A percentile compares a stretch with the other conserved stretches of the same genome.
Evolutionary conservation across 768 basidiomycete genomes (phyloP).

Genomic region (Tubosaeta sp.): DNA sequence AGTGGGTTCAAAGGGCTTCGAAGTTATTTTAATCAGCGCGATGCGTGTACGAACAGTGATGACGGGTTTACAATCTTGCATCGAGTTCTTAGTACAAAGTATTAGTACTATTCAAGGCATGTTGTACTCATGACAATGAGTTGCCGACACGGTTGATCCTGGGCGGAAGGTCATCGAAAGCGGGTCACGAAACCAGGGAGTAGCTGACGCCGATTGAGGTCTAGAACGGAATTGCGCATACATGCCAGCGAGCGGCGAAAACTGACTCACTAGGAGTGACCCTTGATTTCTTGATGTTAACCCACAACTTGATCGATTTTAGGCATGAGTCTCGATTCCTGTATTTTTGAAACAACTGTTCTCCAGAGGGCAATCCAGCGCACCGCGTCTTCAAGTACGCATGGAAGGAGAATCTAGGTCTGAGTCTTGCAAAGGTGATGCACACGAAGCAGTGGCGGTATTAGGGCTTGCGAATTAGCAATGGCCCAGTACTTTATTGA

Average conservation of each 20-base stretch:
- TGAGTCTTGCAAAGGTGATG: background rate
- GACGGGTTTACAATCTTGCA: background rate
- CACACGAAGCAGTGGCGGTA: background rate
- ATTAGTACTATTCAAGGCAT: background rate
- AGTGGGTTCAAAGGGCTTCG: background rate
- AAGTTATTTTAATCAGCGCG: background rate
- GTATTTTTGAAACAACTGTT: background rate
- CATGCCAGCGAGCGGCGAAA: background rate
- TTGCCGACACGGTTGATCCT: background rate
- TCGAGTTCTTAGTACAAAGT: background rate
- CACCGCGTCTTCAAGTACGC: background rate
- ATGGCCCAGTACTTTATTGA: background rate
- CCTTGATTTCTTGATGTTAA: slow-evolving; percentile 4
- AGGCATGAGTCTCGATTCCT: slow-evolving; percentile 1
- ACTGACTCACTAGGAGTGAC: slow-evolving; percentile 4
- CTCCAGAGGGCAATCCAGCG: background rate
- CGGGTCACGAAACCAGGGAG: background rate
- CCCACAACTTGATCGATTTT: slow-evolving; percentile 10
- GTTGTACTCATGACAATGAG: slow-evolving; percentile 5
- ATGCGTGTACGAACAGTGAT: slow-evolving; percentile 18
- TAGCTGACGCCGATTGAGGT: background rate
- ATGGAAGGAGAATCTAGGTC: slow-evolving; percentile 10
- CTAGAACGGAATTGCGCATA: slow-evolving; percentile 4
- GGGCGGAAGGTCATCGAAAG: too few species aligned
- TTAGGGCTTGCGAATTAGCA: background rate